Percentiles rank a stretch among this genome's conserved stretches.
These are phyloP conservation scores for Cladosporium oxysporum DNA, from an alignment of 2,329 filamentous ascomycete genomes.

Conservation along the genomic window DNA sequence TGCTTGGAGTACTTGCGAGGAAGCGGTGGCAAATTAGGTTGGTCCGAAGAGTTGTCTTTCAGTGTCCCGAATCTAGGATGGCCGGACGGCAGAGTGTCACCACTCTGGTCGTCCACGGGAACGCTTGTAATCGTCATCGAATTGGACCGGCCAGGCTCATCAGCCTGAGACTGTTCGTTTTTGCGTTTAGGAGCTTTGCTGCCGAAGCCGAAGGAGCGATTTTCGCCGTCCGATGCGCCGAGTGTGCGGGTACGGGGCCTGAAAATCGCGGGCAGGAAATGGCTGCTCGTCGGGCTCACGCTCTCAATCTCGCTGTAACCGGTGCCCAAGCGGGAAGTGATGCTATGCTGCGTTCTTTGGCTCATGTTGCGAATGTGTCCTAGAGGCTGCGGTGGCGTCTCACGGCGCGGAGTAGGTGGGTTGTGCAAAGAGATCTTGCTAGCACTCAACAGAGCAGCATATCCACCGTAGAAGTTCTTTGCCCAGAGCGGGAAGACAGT, in stretches of 20 bases:
- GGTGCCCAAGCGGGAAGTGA: constrained; percentile 36
- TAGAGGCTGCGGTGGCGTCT: neutral
- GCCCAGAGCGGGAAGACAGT: constrained; percentile 40
- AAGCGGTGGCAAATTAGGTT: constrained; percentile 25
- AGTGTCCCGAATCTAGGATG: constrained; percentile 34
- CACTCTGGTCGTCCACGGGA: constrained; percentile 23
- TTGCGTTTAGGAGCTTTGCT: constrained; percentile 20
- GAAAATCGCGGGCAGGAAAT: constrained; percentile 40
- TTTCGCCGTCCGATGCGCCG: constrained; percentile 26
- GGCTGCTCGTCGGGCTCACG: constrained; percentile 35
- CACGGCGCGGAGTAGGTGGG: constrained; percentile 23
- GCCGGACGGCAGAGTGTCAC: constrained; percentile 33
- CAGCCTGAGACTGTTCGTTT: constrained; percentile 10
- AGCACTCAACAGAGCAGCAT: constrained; percentile 28
- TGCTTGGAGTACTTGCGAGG: constrained; percentile 36
- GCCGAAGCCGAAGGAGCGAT: constrained; percentile 26
- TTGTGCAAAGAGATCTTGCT: constrained; percentile 34
- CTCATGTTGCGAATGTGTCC: constrained; percentile 30
- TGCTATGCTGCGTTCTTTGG: constrained; percentile 35
- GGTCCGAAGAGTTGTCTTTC: constrained; percentile 27
- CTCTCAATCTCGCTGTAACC: constrained; percentile 32
- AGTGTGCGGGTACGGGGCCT: constrained; percentile 34
- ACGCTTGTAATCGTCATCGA: constrained; percentile 31
- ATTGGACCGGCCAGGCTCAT: constrained; percentile 24
- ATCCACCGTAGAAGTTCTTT: constrained; percentile 38